phyloP scores from a whole-genome alignment of 306 rosid species.

The Dalbergia oliveri region DNA sequence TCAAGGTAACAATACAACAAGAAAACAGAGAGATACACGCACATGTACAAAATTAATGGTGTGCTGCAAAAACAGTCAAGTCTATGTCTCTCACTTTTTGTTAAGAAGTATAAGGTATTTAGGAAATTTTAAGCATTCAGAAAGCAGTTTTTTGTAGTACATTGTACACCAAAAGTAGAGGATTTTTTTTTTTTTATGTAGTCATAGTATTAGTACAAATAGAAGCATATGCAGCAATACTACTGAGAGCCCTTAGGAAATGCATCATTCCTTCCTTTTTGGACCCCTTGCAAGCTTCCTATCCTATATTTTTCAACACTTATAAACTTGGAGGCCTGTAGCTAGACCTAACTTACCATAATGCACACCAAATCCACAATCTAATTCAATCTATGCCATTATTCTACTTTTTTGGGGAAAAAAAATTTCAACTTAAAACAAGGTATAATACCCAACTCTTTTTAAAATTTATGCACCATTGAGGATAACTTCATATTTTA shows the following conservation, averaged over 20 bases:
- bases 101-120: neutral
- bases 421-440: neutral
- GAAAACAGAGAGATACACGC: neutral
- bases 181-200: neutral
- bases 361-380: constrained; percentile 4
- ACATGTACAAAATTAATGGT: constrained; percentile 11
- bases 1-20: too few species aligned
- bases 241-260: neutral
- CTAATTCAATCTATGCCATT: neutral
- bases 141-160: neutral
- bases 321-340: constrained; percentile 12
- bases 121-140: neutral
- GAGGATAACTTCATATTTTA: neutral
- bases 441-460: neutral
- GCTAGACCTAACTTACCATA: neutral
- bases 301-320: neutral
- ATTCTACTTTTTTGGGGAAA: neutral
- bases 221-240: constrained; percentile 11
- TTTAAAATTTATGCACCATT: neutral
- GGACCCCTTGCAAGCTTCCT: neutral
- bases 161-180: neutral
- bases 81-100: neutral
- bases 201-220: constrained; percentile 12
- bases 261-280: neutral
- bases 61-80: neutral